These are phyloP conservation scores for Diaporthe ilicicola DNA, from an alignment of 2,329 filamentous ascomycete genomes.

Conservation along the genomic window DNA sequence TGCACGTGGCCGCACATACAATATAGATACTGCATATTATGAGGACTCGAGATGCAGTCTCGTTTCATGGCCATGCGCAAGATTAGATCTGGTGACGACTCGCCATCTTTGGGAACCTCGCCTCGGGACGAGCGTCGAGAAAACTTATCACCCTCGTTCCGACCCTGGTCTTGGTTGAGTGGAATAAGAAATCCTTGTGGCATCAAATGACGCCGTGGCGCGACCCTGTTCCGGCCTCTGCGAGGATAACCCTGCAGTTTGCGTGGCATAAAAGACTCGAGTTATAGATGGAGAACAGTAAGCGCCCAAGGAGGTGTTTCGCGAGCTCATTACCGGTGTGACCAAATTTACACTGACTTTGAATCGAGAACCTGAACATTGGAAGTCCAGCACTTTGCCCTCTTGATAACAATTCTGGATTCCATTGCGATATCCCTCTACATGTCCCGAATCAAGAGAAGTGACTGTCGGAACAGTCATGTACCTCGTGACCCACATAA, in stretches of 20 bases:
- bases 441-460: background rate
- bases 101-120: background rate
- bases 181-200: background rate
- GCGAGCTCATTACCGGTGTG: background rate
- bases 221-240: background rate
- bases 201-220: background rate
- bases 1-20: background rate
- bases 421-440: no score
- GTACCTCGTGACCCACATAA: background rate
- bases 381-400: no score
- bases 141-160: background rate
- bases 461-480: background rate
- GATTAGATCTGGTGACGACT: background rate
- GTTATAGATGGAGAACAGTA: background rate
- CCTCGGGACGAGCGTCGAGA: background rate
- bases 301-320: background rate
- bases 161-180: conserved; percentile 15
- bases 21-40: background rate
- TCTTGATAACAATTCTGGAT: background rate
- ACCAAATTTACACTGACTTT: background rate
- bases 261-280: background rate
- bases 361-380: background rate
- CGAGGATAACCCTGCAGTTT: background rate
- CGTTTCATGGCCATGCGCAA: background rate
- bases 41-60: background rate